These are phyloP conservation scores for Chrysopogon serrulatus DNA, from an alignment of 176 grass and related monocot species.

Conservation along the genomic window DNA sequence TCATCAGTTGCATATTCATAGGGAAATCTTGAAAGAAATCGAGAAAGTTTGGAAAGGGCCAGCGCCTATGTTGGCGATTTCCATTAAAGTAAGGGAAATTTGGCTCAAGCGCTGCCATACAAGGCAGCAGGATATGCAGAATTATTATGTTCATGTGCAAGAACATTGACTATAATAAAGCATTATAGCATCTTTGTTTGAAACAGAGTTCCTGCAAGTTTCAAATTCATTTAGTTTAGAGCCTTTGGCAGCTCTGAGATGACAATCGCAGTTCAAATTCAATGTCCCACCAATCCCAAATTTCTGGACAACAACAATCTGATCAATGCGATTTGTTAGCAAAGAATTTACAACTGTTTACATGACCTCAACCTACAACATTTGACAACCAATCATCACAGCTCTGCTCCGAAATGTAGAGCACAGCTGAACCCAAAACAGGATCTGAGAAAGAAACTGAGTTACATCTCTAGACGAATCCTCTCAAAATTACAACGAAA, in stretches of 20 bases:
- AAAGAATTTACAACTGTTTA: constrained; percentile 30
- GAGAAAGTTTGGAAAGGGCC: not conserved
- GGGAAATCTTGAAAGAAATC: not conserved
- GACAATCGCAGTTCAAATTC: not conserved
- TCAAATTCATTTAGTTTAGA: not conserved
- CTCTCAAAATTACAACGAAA: constrained; percentile 16
- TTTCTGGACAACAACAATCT: not conserved
- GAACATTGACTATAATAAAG: too few species aligned
- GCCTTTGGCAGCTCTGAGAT: not conserved
- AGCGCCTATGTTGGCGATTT: not conserved
- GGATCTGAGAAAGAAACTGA: constrained; percentile 36
- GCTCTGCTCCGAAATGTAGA: constrained; percentile 8
- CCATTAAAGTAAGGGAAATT: too few species aligned
- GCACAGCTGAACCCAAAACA: not conserved
- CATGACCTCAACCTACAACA: constrained; percentile 26
- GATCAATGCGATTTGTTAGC: not conserved
- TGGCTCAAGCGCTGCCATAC: too few species aligned
- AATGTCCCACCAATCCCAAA: not conserved
- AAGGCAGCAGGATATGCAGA: too few species aligned
- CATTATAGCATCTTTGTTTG: too few species aligned
- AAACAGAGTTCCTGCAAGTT: too few species aligned
- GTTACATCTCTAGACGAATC: constrained; percentile 7
- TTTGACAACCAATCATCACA: not conserved
- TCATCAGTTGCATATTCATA: not conserved
- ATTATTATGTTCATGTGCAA: too few species aligned